Base-by-base conservation (phyloP, 1,284 basidiomycete genomes). In the Bjerkandera adusta region DNA sequence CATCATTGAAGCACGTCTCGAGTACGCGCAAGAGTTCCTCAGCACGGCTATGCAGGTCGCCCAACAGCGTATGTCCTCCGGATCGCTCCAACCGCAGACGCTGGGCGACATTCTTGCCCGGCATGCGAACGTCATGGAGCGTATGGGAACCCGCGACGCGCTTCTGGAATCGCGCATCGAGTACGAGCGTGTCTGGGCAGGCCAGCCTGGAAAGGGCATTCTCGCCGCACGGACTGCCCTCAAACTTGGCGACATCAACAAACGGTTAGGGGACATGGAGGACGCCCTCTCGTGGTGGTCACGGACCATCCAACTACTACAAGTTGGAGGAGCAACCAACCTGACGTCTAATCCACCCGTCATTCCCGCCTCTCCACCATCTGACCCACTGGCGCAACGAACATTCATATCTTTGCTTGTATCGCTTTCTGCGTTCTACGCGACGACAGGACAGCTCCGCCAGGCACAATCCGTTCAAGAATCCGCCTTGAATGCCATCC, bases 381-480 rank as follows among this genome's bases (percentile, higher is more conserved):
- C 72, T 42, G 79, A 81, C 41, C 84, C 85, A 11, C 69, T 76
- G n/a, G 74, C 78, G 5, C 85, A 90, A 52, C 77, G 91, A 49
- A 80, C 81, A 13, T 65, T 89, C 33, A 71, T 80, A 1, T 79
- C 81, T 6, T 72, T 81, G 12, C 69, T 92, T 1, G 76, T 87
- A 5, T 86, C 88, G 7, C 65, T 86, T 25, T 89, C 88, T 13
- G 83, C 85, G 1, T 76, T 75, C 57, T 83, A 85, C 56, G 85
- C 89, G 8, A 80, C 76, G 12, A 69, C 77, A 0, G 81, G 82
- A 8, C 76, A 83, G 43, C 73, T 95, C 20, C 62, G 69, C 32
- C 68, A 85, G 53, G 92, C 94, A 1, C 78, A 77, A 58, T 65
- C 73, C 32, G 60, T 90, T 15, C 82, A 93, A 63, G 75, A 84